These are phyloP conservation scores for Fusarium sp. DNA, from an alignment of 2,329 filamentous ascomycete genomes.

Conservation along the genomic window DNA sequence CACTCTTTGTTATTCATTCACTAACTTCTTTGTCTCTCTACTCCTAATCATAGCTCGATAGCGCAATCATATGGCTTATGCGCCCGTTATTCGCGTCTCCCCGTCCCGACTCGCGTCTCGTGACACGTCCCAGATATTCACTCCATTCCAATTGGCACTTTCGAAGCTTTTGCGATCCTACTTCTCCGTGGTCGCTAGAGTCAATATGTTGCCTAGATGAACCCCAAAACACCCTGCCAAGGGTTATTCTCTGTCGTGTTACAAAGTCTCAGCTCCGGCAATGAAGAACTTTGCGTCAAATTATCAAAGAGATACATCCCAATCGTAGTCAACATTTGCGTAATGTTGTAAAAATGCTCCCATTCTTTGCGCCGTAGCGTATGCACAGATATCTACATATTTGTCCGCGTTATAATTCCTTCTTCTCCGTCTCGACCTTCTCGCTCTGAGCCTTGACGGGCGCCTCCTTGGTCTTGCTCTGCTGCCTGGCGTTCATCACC, in stretches of 20 bases:
- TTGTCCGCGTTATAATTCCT: slow-evolving; percentile 60
- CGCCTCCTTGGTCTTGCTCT: slow-evolving; percentile 48
- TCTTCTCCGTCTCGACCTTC: slow-evolving; percentile 49
- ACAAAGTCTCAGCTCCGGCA: slow-evolving; percentile 81
- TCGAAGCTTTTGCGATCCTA: slow-evolving; percentile 88
- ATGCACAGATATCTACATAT: background rate
- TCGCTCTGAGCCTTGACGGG: slow-evolving; percentile 48
- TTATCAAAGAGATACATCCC: slow-evolving; percentile 74
- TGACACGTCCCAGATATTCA: slow-evolving; percentile 30
- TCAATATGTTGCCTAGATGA: slow-evolving; percentile 89
- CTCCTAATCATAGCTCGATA: slow-evolving; percentile 26
- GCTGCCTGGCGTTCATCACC: slow-evolving; percentile 51
- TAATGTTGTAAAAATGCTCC: background rate
- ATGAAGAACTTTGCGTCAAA: slow-evolving; percentile 90
- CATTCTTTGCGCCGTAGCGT: background rate
- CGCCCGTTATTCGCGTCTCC: slow-evolving; percentile 4
- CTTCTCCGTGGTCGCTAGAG: slow-evolving; percentile 78
- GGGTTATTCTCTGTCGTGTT: slow-evolving; percentile 94
- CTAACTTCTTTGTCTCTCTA: background rate
- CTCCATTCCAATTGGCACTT: slow-evolving; percentile 70
- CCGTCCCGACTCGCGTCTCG: background rate
- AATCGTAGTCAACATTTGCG: background rate
- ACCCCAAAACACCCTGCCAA: slow-evolving; percentile 85
- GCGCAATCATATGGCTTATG: slow-evolving; percentile 23
- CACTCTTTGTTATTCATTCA: background rate